Evolutionary conservation across 352 stramenopile genomes (phyloP), one percentile per base, ranked within the genome.

Genomic region (Globisporangium spiculum): DNA sequence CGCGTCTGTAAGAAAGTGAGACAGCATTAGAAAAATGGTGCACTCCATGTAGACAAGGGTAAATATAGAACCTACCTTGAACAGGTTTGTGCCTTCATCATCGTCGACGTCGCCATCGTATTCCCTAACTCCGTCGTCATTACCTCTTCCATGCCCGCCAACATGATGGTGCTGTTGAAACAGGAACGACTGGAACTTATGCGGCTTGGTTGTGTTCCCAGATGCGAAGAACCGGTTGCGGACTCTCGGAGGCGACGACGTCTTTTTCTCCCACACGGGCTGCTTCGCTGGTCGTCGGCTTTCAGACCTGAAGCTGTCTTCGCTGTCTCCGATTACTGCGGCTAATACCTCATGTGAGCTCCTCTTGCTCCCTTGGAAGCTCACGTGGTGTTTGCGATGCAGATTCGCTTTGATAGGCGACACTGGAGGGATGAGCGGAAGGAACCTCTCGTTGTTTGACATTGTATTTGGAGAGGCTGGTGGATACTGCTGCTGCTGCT

Each of bases 401-500:
- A 71, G 68, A 60, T 71, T 84, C 1, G 79, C 61, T 68, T 84
- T 83, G 65, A 91, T 84, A 1, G 80, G 83, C 4, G 83, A 91
- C 18, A 89, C 69, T 0, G 75, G 72, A 1, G 81, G 78, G 8
- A 90, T 82, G 38, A 75, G 34, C 22, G 77, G 76, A 4, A 83
- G 60, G 41, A 67, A 66, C 24, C 70, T 38, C 27, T 46, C 44
- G 16, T 9, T 61, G 2, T 26, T 30, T 12, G 46, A 1, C 1
- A 12, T 18, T 5, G 38, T 46, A 20, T 46, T 46, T 14, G 12
- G 38, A 10, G 22, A 9, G 3, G 34, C 14, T 53, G 30, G 30
- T 22, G 62, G 22, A 32, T 48, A 44, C 26, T 65, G 6, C 44
- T 32, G 54, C 22, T 50, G 60, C 20, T 65, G 8, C 46, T 32